Evolutionary conservation across 2,329 filamentous ascomycete species (phyloP).

Genomic region (Talaromyces sp.): DNA sequence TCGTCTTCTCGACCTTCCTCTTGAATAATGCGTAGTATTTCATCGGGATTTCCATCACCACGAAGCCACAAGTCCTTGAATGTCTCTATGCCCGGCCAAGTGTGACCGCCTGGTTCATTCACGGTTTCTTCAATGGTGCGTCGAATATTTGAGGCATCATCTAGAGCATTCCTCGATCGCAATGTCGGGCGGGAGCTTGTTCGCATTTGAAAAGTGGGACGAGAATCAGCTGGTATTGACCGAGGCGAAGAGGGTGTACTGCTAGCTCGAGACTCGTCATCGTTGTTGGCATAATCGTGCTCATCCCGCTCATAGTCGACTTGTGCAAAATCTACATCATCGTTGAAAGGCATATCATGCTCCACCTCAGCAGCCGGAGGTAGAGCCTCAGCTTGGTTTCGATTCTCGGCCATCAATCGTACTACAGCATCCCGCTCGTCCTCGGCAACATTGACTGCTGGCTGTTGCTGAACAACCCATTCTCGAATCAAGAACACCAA

Average conservation of each 20-base stretch:
- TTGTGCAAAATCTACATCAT: constrained; percentile 13
- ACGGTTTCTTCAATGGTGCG: constrained; percentile 45
- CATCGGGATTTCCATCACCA: constrained; percentile 57
- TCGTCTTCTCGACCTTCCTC: constrained; percentile 58
- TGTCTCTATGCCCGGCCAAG: constrained; percentile 43
- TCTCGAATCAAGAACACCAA: constrained; percentile 94
- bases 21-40: constrained; percentile 59
- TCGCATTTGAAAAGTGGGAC: constrained; percentile 11
- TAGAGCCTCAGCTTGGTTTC: constrained; percentile 29
- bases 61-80: constrained; percentile 56
- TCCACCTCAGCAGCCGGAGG: constrained; percentile 21
- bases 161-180: constrained; percentile 45
- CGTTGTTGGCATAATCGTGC: constrained; percentile 12
- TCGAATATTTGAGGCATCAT: constrained; percentile 45
- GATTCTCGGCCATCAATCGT: constrained; percentile 42
- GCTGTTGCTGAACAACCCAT: constrained; percentile 98
- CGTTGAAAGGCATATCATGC: constrained; percentile 5
- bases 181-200: constrained; percentile 40
- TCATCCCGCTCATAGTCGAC: constrained; percentile 15
- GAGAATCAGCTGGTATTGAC: constrained; percentile 3
- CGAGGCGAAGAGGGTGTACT: constrained; percentile 4
- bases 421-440: constrained; percentile 49
- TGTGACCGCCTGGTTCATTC: constrained; percentile 3
- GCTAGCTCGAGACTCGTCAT: constrained; percentile 11
- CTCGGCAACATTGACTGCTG: constrained; percentile 76